A percentile compares a stretch with the other conserved stretches of the same genome.
These are phyloP conservation scores for Nitzschia palea DNA, from an alignment of 108 stramenopile genomes.

Conservation along the genomic window DNA sequence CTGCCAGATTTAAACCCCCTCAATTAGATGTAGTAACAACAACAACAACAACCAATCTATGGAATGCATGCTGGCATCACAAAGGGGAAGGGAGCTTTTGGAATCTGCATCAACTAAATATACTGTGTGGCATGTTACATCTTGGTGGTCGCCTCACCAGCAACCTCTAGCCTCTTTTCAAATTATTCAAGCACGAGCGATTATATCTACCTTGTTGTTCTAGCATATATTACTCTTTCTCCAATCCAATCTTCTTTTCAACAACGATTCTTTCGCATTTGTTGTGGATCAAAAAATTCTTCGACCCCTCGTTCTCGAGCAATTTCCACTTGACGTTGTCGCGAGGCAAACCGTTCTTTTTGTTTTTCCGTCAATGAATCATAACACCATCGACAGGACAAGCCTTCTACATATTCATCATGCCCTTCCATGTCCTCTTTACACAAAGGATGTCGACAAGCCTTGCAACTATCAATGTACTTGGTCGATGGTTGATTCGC, in stretches of 20 bases:
- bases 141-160: too few relatives aligned
- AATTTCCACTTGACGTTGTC: constrained; percentile 44
- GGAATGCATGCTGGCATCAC: too few relatives aligned
- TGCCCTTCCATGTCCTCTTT: constrained; percentile 27
- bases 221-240: too few relatives aligned
- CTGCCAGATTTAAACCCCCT: constrained; percentile 1
- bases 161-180: too few relatives aligned
- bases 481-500: constrained; percentile 52
- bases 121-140: too few relatives aligned
- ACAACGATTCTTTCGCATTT: neutral
- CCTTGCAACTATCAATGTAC: constrained; percentile 62
- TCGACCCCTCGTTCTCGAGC: constrained; percentile 15
- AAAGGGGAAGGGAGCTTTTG: too few relatives aligned
- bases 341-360: constrained; percentile 31
- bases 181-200: too few relatives aligned
- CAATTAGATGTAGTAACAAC: neutral
- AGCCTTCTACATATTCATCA: constrained; percentile 43
- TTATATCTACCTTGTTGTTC: too few relatives aligned
- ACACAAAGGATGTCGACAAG: constrained; percentile 70
- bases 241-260: too few relatives aligned
- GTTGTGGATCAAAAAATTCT: constrained; percentile 16
- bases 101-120: too few relatives aligned
- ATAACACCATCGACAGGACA: constrained; percentile 48
- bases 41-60: neutral
- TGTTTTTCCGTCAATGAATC: constrained; percentile 33